These are phyloP conservation scores for Saitozyma sp. DNA, from an alignment of 768 basidiomycete species.

Conservation along the genomic window DNA sequence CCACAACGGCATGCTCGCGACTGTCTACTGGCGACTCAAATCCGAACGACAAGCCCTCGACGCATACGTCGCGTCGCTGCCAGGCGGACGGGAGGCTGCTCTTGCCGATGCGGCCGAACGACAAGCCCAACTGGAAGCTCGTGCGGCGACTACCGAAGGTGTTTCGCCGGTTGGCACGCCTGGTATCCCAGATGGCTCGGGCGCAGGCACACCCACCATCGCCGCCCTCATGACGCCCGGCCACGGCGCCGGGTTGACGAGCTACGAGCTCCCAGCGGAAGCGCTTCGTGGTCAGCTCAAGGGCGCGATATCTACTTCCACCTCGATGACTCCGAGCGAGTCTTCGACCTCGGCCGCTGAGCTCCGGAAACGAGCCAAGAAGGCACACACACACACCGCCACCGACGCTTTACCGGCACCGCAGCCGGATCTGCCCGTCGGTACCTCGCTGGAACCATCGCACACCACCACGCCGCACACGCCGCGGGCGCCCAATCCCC, in stretches of 20 bases:
- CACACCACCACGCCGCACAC: constrained; percentile 35
- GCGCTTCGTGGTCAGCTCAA: constrained; percentile 14
- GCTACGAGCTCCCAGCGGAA: constrained; percentile 26
- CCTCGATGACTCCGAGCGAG: neutral
- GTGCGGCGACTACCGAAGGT: constrained; percentile 3
- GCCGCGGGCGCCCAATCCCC: constrained; percentile 52
- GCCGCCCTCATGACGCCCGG: constrained; percentile 3
- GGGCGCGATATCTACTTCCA: neutral
- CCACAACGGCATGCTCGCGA: constrained; percentile 79
- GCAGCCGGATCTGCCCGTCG: constrained; percentile 32
- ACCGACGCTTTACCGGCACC: constrained; percentile 33
- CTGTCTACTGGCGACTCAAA: constrained; percentile 34
- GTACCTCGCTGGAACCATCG: constrained; percentile 50
- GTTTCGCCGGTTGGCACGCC: constrained; percentile 30
- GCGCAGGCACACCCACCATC: neutral
- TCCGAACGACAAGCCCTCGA: constrained; percentile 57
- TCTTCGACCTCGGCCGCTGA: constrained; percentile 4
- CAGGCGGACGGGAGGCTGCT: constrained; percentile 39
- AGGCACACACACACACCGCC: constrained; percentile 9
- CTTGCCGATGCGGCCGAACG: constrained; percentile 26
- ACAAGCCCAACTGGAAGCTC: constrained; percentile 27
- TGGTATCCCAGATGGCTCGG: neutral
- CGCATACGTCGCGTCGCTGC: constrained; percentile 18
- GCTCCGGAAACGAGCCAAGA: constrained; percentile 8
- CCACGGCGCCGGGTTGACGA: constrained; percentile 12